These are phyloP conservation scores for Candida frijolesensis DNA, from an alignment of 1,139 yeast genomes.

Conservation along the genomic window DNA sequence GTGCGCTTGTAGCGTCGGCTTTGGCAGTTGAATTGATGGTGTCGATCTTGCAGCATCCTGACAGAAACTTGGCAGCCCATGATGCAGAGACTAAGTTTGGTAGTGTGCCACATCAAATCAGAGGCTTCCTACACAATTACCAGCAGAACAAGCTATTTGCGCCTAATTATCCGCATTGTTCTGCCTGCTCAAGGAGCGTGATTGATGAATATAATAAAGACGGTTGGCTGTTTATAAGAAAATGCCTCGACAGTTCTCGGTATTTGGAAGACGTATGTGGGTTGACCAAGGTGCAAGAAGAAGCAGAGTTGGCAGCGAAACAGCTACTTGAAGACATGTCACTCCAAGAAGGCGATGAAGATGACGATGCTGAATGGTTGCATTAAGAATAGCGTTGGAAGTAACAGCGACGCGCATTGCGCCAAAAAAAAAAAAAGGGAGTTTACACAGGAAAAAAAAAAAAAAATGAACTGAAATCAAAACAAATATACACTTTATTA, in stretches of 20 bases:
- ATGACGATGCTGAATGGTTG: constrained; percentile 13
- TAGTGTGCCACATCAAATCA: constrained; percentile 79
- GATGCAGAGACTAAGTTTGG: constrained; percentile 54
- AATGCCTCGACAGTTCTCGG: constrained; percentile 64
- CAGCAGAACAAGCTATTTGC: constrained; percentile 65
- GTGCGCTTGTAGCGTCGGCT: constrained; percentile 84
- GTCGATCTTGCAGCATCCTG: constrained; percentile 70
- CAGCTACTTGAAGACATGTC: constrained; percentile 38
- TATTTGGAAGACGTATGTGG: constrained; percentile 82
- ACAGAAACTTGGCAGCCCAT: constrained; percentile 49
- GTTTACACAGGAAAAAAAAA: not conserved
- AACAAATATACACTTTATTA: not conserved
- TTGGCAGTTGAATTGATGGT: constrained; percentile 83
- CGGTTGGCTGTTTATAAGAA: constrained; percentile 82
- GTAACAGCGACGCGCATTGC: not conserved
- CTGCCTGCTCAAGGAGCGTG: constrained; percentile 77
- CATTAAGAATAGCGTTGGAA: constrained; percentile 1
- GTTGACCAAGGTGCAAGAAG: constrained; percentile 65
- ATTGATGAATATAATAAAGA: constrained; percentile 46
- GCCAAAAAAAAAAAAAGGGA: not conserved
- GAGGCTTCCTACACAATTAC: constrained; percentile 78
- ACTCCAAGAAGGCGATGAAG: constrained; percentile 24
- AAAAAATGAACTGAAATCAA: constrained; percentile 3
- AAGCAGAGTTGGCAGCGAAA: constrained; percentile 64
- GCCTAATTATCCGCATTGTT: constrained; percentile 74